These are phyloP conservation scores for Neotropicomus parvogracilis DNA, from an alignment of 1,284 basidiomycete genomes.

Conservation along the genomic window DNA sequence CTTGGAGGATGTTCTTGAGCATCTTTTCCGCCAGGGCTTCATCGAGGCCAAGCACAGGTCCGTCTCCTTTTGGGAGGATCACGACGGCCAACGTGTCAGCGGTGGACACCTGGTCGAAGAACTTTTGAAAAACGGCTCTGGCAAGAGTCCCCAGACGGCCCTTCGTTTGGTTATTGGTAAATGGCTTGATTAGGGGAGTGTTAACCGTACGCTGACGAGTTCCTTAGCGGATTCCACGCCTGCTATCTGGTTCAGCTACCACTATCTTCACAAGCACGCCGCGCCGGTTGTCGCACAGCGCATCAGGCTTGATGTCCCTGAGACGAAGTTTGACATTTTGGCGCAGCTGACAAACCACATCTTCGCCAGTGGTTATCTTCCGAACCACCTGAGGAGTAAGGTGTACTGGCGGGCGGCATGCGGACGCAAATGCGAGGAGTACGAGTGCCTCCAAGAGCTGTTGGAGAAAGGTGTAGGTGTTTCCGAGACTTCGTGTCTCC, in stretches of 20 bases:
- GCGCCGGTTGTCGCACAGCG: slow-evolving; percentile 38
- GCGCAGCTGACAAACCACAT: slow-evolving; percentile 46
- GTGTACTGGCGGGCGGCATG: slow-evolving; percentile 42
- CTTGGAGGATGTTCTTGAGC: slow-evolving; percentile 48
- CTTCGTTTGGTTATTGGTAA: slow-evolving; percentile 44
- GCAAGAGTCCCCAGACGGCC: slow-evolving; percentile 40
- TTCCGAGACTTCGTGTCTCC: slow-evolving; percentile 38
- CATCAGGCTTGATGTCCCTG: slow-evolving; percentile 34
- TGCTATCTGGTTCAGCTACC: slow-evolving; percentile 44
- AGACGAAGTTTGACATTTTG: slow-evolving; percentile 34
- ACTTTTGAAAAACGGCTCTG: slow-evolving; percentile 38
- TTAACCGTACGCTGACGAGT: not conserved
- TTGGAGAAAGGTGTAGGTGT: slow-evolving; percentile 36
- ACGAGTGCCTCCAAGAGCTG: slow-evolving; percentile 33
- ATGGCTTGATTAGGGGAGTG: slow-evolving; percentile 2
- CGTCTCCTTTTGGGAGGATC: slow-evolving; percentile 42
- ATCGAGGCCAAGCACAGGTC: slow-evolving; percentile 42
- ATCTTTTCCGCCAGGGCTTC: slow-evolving; percentile 45
- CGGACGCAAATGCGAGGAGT: slow-evolving; percentile 39
- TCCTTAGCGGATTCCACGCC: slow-evolving; percentile 38
- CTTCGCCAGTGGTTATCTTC: slow-evolving; percentile 41
- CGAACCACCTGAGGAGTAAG: slow-evolving; percentile 32
- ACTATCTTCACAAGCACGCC: slow-evolving; percentile 34
- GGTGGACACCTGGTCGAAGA: slow-evolving; percentile 37
- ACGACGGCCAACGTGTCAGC: slow-evolving; percentile 37